Evolutionary conservation across 2,329 filamentous ascomycete genomes (phyloP).

Genomic region (Fusarium sp.): DNA sequence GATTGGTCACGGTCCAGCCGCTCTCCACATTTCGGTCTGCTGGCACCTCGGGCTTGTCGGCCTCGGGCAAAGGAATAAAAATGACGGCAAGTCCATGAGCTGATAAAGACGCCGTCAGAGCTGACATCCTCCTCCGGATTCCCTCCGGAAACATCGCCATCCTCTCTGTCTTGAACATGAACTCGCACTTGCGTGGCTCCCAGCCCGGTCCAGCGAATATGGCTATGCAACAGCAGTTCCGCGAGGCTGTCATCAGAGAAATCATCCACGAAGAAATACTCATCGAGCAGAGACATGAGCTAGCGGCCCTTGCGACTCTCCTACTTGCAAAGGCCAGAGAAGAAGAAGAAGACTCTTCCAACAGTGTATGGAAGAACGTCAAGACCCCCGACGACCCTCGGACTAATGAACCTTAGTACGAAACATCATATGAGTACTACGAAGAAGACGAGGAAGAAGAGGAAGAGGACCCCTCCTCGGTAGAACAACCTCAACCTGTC

Average conservation of each 20-base stretch:
- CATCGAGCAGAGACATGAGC: constrained; percentile 5
- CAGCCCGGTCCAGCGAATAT: neutral
- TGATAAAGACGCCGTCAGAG: constrained; percentile 10
- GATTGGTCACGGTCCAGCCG: constrained; percentile 12
- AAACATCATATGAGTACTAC: constrained; percentile 32
- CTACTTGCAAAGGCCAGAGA: constrained; percentile 15
- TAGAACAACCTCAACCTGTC: neutral
- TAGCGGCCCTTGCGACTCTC: constrained; percentile 25
- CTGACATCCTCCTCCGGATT: constrained; percentile 18
- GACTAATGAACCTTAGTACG: constrained; percentile 30
- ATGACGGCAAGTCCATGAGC: constrained; percentile 14
- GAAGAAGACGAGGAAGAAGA: constrained; percentile 21
- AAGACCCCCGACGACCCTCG: neutral
- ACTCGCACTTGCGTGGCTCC: neutral
- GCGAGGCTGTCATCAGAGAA: constrained; percentile 24
- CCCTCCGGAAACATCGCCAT: constrained; percentile 15
- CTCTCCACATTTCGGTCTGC: constrained; percentile 23
- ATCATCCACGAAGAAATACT: constrained; percentile 14
- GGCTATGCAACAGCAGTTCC: neutral
- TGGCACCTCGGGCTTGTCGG: constrained; percentile 28
- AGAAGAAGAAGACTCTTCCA: constrained; percentile 14
- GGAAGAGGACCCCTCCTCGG: neutral
- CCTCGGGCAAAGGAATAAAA: constrained; percentile 23
- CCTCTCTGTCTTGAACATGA: neutral
- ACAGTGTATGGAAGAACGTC: constrained; percentile 26